Evolutionary conservation across 2,329 filamentous ascomycete genomes (phyloP).

Genomic region (Fusarium incarnatum): DNA sequence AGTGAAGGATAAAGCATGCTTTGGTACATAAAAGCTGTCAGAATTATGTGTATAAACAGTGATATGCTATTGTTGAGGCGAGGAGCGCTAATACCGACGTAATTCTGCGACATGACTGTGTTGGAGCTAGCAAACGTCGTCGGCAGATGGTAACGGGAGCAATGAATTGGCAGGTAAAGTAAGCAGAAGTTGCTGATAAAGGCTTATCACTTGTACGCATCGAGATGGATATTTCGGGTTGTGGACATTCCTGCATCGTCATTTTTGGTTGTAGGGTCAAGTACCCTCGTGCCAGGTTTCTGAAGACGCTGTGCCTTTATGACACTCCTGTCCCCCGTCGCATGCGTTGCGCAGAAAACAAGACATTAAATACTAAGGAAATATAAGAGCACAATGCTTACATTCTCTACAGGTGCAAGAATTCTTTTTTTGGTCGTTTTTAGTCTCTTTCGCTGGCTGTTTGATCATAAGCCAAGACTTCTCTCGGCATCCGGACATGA

Average conservation of each 20-base stretch:
- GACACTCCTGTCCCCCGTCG: too few species aligned
- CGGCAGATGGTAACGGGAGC: constrained; percentile 38
- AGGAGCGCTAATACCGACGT: constrained; percentile 28
- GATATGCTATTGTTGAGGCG: neutral
- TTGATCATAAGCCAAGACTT: neutral
- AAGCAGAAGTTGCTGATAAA: neutral
- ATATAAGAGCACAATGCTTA: too few species aligned
- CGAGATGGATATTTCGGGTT: neutral
- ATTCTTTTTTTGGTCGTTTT: neutral
- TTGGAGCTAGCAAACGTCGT: constrained; percentile 26
- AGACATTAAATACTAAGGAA: rapidly evolving
- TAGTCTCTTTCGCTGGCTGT: neutral
- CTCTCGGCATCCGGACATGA: neutral
- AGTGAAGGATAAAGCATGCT: neutral
- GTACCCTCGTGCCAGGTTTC: neutral
- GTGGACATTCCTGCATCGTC: neutral
- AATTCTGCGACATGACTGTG: constrained; percentile 27
- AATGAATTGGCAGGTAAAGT: constrained; percentile 12
- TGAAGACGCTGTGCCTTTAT: neutral
- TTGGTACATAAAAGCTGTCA: neutral
- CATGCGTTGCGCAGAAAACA: neutral
- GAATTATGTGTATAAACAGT: rapidly evolving
- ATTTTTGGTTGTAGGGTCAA: neutral
- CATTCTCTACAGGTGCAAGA: neutral
- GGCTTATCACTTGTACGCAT: neutral